Evolutionary conservation across 139 green algal genomes (phyloP).

Genomic region (Chlorella ohadii): DNA sequence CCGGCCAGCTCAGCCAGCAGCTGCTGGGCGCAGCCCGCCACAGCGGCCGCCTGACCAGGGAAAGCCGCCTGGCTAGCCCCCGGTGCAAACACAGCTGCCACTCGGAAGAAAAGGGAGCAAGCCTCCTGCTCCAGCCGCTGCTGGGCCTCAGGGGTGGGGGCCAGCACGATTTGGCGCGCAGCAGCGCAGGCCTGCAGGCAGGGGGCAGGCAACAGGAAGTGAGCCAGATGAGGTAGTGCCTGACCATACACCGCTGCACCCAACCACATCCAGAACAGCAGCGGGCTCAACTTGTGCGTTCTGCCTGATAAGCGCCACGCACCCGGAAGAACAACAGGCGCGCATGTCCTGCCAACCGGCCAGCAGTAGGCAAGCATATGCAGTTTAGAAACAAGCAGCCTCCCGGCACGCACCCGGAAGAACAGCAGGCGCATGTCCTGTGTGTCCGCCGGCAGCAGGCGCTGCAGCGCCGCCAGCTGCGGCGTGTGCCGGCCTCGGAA

Average conservation of each 20-base stretch:
- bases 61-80: neutral
- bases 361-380: too few species aligned
- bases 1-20: conserved; percentile 1
- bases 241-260: too few species aligned
- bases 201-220: neutral
- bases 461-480: conserved; percentile 35
- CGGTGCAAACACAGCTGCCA: neutral
- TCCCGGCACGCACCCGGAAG: conserved; percentile 24
- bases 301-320: too few species aligned
- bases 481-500: conserved; percentile 5
- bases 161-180: neutral
- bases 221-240: neutral
- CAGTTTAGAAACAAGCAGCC: too few species aligned
- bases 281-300: too few species aligned
- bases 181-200: conserved; percentile 10
- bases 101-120: conserved; percentile 26
- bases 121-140: conserved; percentile 27
- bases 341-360: too few species aligned
- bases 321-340: too few species aligned
- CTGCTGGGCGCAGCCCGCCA: conserved; percentile 4
- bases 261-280: too few species aligned
- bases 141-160: neutral
- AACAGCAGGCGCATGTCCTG: conserved; percentile 37
- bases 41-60: conserved; percentile 1
- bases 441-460: neutral